These are phyloP conservation scores for Nigrograna mackinnonii DNA, from an alignment of 2,329 filamentous ascomycete genomes.

Conservation along the genomic window DNA sequence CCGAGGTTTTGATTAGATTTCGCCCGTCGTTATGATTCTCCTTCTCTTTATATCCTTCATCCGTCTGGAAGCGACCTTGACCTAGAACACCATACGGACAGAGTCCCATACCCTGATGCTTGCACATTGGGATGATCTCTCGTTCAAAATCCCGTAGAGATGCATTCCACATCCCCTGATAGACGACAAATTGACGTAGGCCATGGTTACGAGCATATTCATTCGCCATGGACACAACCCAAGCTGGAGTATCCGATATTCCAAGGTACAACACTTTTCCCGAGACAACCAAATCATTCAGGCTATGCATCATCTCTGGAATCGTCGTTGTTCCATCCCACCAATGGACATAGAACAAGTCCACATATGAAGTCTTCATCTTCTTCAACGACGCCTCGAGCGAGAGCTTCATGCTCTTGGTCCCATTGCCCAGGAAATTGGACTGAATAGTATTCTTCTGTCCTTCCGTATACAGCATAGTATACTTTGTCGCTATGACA, in stretches of 20 bases:
- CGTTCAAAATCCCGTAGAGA: constrained; percentile 41
- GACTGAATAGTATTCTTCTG: constrained; percentile 32
- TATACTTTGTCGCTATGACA: constrained; percentile 41
- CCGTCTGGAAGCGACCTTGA: constrained; percentile 45
- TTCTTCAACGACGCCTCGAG: constrained; percentile 13
- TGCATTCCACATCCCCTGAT: constrained; percentile 40
- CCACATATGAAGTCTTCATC: constrained; percentile 8
- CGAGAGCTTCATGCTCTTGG: constrained; percentile 5
- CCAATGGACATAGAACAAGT: constrained; percentile 2
- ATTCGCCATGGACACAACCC: constrained; percentile 18
- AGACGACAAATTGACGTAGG: constrained; percentile 53
- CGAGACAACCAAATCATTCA: constrained; percentile 1
- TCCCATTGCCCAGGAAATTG: constrained; percentile 4
- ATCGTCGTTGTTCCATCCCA: constrained; percentile 3
- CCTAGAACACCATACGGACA: constrained; percentile 57
- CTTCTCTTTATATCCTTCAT: constrained; percentile 49
- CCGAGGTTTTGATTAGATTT: neutral
- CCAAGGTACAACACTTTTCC: constrained; percentile 5
- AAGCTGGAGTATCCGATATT: constrained; percentile 39
- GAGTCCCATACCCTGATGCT: constrained; percentile 37
- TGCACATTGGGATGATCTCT: constrained; percentile 43
- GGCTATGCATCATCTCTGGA: constrained; percentile 4
- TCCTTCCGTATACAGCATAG: constrained; percentile 11
- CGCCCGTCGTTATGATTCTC: constrained; percentile 30
- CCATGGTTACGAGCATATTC: constrained; percentile 52